Evolutionary conservation across 2,329 filamentous ascomycete species (phyloP), one percentile per base, ranked within the genome.

Genomic region (Lachnellula cervina): DNA sequence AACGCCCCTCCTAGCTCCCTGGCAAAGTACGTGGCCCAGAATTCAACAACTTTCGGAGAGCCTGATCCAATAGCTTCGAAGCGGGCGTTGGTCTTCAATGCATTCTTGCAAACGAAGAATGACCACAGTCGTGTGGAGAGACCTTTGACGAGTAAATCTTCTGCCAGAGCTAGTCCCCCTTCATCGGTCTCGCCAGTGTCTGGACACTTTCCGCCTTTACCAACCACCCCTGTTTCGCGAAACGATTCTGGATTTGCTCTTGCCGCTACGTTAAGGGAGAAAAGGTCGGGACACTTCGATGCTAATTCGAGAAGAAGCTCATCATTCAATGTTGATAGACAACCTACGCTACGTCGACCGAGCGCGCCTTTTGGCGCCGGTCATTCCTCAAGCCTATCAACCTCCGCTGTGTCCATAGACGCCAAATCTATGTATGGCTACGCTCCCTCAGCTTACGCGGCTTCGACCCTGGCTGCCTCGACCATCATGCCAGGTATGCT

Each of bases 181-280:
- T 80, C 80, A 4, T 86, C 83, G 1, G 75, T 86, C 14, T 96
- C 92, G 0, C 91, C 92, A 2, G 79, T 88, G 1, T 96, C 90
- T 2, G 81, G 81, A 35, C 84, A 82, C 63, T 96, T 96, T 69
- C 88, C 90, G 8, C 82, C 85, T 0, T 76, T 90, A 8, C 87
- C 89, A 0, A 81, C 81, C 3, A 93, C 89, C 3, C 87, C 89
- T 0, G 82, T 89, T n/a, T 96, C 91, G 5, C 82, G 91, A 16
- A 95, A 88, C 66, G 94, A 99, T 69, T 97, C 93, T 4, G 93
- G 90, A 1, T 95, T 94, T 71, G 89, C 90, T 37, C 77, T 96
- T 54, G 87, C 92, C 60, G 84, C 89, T 17, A 96, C 90, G 4
- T 77, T 99, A 55, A 85, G 91, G 34, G 94, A 97, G 73, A 99